These are phyloP conservation scores for Acanthamoeba sp. DNA, from an alignment of 208 protist species.

Conservation along the genomic window DNA sequence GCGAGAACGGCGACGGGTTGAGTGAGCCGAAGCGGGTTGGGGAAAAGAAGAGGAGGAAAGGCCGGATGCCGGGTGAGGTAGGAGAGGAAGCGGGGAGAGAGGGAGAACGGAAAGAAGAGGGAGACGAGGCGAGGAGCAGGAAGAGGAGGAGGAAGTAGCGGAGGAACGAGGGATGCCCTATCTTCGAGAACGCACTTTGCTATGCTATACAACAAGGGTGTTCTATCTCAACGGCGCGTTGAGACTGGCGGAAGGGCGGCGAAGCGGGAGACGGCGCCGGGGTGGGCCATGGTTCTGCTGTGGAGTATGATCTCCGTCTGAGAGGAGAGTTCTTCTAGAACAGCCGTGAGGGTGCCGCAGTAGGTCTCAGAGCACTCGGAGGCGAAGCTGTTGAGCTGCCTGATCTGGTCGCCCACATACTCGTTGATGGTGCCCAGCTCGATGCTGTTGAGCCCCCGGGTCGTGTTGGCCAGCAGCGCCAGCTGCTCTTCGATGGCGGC, in stretches of 20 bases:
- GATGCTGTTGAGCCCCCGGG: background rate
- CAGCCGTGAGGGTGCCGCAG: background rate
- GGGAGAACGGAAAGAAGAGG: background rate
- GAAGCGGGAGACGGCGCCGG: background rate
- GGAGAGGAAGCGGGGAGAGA: too few relatives aligned
- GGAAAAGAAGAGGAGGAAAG: background rate
- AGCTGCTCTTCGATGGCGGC: background rate
- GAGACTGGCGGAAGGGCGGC: background rate
- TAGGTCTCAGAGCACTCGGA: slow-evolving; percentile 36
- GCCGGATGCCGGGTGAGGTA: too few relatives aligned
- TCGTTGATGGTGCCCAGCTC: background rate
- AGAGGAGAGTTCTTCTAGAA: background rate
- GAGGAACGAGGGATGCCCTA: background rate
- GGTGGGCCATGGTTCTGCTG: background rate
- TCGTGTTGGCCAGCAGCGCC: background rate
- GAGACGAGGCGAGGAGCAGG: background rate
- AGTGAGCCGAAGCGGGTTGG: background rate
- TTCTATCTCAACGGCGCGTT: background rate
- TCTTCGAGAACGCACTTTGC: background rate
- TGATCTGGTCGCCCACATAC: slow-evolving; percentile 29
- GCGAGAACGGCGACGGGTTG: too few relatives aligned
- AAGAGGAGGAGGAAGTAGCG: background rate
- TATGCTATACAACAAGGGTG: slow-evolving; percentile 19
- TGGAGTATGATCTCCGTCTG: background rate
- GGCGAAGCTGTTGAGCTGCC: slow-evolving; percentile 37